A percentile compares a stretch with the other conserved stretches of the same genome.
Conservation (phyloP, 225 moss, liverwort and hornwort genomes). For the Sphagnum tenellum region DNA sequence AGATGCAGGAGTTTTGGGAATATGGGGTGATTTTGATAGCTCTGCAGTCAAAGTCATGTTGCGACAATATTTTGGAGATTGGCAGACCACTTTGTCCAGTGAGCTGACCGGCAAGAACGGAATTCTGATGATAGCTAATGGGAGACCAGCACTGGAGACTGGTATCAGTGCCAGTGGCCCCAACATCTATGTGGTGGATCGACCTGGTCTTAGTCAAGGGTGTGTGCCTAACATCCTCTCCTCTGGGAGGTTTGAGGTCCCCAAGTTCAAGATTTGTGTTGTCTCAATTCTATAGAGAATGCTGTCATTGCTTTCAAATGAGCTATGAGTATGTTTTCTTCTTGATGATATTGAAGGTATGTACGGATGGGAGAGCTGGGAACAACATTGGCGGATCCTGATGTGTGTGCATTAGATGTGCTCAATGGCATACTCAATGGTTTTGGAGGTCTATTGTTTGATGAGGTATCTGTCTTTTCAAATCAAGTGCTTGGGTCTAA, state of each 20-base stretch:
- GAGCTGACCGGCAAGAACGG: no score
- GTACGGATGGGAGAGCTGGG: constrained; percentile 33
- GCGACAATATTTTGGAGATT: constrained; percentile 10
- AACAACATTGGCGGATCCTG: constrained; percentile 24
- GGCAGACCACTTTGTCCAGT: constrained; percentile 6
- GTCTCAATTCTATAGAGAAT: no score
- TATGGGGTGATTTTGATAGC: constrained; percentile 32
- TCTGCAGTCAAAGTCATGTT: constrained; percentile 12
- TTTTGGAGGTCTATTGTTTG: constrained; percentile 27
- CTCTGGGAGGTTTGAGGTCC: background rate
- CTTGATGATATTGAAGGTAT: constrained; percentile 10
- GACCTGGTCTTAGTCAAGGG: constrained; percentile 31
- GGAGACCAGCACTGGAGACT: constrained; percentile 3
- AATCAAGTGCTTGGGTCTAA: no score
- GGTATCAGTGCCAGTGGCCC: constrained; percentile 14
- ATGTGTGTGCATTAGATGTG: constrained; percentile 25
- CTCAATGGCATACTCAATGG: constrained; percentile 29
- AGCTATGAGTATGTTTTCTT: background rate
- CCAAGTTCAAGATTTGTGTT: no score
- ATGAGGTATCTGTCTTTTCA: constrained; percentile 12
- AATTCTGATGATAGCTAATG: background rate
- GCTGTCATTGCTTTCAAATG: background rate
- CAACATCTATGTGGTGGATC: constrained; percentile 18
- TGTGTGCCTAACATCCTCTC: constrained; percentile 1
- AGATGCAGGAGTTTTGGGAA: constrained; percentile 21